Conservation (phyloP, 306 rosid species). For the Myrica gale region DNA sequence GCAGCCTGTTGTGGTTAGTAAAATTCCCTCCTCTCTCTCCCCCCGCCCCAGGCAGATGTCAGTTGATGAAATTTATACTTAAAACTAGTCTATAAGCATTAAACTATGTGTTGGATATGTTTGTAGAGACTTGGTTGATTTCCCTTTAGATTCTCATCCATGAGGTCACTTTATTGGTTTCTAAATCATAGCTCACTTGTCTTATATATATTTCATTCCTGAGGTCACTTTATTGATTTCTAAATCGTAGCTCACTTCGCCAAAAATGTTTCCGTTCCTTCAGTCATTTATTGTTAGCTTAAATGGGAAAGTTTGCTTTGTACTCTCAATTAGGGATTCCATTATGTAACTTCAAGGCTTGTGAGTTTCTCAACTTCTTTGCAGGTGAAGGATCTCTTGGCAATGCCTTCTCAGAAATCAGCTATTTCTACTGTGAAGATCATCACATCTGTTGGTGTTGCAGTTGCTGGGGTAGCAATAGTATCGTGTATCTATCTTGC, state of each 20-base stretch:
- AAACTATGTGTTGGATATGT: neutral
- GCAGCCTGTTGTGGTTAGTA: constrained; percentile 80
- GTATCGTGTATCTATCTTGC: constrained; percentile 73
- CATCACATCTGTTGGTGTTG: constrained; percentile 52
- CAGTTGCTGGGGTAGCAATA: constrained; percentile 70
- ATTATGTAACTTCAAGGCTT: neutral
- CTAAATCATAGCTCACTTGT: no score
- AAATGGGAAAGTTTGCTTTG: neutral
- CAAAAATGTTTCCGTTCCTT: constrained; percentile 8
- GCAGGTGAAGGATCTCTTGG: constrained; percentile 79
- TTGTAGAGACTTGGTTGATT: neutral
- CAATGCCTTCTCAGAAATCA: constrained; percentile 48
- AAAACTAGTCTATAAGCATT: neutral
- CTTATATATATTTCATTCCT: neutral
- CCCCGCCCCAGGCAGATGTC: neutral
- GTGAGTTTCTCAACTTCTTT: neutral
- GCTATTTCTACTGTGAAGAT: constrained; percentile 41
- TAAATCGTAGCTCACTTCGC: neutral
- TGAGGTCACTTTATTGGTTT: no score
- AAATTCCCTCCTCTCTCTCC: neutral
- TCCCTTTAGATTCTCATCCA: no score
- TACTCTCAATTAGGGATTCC: neutral
- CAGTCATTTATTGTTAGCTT: neutral
- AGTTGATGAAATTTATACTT: neutral
- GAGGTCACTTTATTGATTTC: neutral